phyloP scores from a whole-genome alignment of 2,329 filamentous ascomycete species.

The Talaromyces verruculosus region DNA sequence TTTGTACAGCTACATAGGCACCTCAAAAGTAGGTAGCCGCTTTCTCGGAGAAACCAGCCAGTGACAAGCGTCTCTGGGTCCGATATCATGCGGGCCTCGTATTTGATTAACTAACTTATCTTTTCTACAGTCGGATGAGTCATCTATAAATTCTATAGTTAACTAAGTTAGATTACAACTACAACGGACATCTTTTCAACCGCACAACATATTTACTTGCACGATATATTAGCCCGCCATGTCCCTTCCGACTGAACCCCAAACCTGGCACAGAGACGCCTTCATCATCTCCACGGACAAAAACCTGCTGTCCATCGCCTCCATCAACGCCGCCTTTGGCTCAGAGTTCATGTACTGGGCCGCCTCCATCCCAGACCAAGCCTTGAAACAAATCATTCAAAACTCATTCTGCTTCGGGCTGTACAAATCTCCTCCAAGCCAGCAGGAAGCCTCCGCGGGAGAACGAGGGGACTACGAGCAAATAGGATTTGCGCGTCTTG shows the following conservation, averaged over 20 bases:
- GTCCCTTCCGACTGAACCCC: not conserved
- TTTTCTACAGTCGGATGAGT: too few relatives aligned
- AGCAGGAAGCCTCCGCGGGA: too few relatives aligned
- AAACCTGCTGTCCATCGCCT: slow-evolving; percentile 54
- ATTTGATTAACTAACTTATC: too few relatives aligned
- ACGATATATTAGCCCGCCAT: not conserved
- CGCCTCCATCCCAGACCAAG: slow-evolving; percentile 49
- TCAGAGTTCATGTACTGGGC: slow-evolving; percentile 64
- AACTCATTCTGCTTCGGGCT: slow-evolving; percentile 62
- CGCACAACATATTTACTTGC: not conserved
- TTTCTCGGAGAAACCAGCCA: not conserved
- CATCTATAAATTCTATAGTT: too few relatives aligned
- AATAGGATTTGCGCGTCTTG: slow-evolving; percentile 61
- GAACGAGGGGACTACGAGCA: slow-evolving; percentile 30
- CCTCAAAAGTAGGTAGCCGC: too few relatives aligned
- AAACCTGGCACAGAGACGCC: slow-evolving; percentile 35
- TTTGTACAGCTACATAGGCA: too few relatives aligned
- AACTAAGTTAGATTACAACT: too few relatives aligned
- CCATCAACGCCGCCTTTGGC: slow-evolving; percentile 57
- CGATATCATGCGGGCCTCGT: not conserved
- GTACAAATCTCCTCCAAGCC: slow-evolving; percentile 39
- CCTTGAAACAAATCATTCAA: slow-evolving; percentile 54
- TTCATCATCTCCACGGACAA: slow-evolving; percentile 64
- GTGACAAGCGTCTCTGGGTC: not conserved
- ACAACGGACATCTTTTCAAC: not conserved